Evolutionary conservation across 164 flowering plant genomes (phyloP).

Genomic region (Berberis thunbergii): DNA sequence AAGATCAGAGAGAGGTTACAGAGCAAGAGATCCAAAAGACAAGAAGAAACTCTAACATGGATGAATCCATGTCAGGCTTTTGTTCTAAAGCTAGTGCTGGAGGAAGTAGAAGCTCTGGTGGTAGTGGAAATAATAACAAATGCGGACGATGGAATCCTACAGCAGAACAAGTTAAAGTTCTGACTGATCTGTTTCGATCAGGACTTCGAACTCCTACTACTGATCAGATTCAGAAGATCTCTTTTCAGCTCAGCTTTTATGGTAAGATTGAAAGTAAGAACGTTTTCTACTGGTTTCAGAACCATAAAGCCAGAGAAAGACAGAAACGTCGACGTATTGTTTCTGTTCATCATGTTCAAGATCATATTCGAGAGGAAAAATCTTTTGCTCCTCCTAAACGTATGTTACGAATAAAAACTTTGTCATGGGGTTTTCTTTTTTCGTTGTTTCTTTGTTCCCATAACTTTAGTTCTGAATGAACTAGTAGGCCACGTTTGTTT

Average conservation of each 20-base stretch:
- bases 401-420: slow-evolving; percentile 13
- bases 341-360: slow-evolving; percentile 20
- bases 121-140: slow-evolving; percentile 22
- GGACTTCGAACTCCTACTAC: slow-evolving; percentile 94
- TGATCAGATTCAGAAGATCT: slow-evolving; percentile 92
- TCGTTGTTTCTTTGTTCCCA: not conserved
- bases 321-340: slow-evolving; percentile 79
- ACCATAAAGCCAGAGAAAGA: slow-evolving; percentile 93
- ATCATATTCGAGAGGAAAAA: slow-evolving; percentile 16
- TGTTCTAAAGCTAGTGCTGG: slow-evolving; percentile 36
- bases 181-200: slow-evolving; percentile 81
- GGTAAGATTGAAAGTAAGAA: slow-evolving; percentile 98
- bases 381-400: slow-evolving; percentile 35
- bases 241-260: slow-evolving; percentile 79
- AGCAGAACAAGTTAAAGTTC: slow-evolving; percentile 78
- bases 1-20: slow-evolving; percentile 18
- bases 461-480: too few relatives aligned
- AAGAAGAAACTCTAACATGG: slow-evolving; percentile 25
- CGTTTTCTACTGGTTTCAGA: slow-evolving; percentile 98
- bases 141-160: slow-evolving; percentile 99
- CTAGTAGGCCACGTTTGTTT: too few relatives aligned
- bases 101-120: slow-evolving; percentile 22
- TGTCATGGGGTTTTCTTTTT: not conserved
- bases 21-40: not conserved
- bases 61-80: slow-evolving; percentile 62